phyloP scores from a whole-genome alignment of 768 basidiomycete species.

The Flagelloscypha sp. region DNA sequence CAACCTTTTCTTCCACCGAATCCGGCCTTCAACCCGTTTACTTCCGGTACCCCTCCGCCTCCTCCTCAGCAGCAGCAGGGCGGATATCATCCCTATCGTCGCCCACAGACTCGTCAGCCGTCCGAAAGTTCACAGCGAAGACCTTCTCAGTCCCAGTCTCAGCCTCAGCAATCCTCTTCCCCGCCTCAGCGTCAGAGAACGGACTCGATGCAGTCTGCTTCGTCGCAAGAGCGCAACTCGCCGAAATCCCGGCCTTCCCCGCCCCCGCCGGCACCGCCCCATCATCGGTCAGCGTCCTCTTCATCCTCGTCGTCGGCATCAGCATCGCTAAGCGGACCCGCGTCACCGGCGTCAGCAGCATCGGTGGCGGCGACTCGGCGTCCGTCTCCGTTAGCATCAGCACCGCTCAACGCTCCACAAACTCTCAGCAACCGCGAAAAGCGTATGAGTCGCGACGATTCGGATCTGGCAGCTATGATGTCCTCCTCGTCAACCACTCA shows the following conservation, averaged over 20 bases:
- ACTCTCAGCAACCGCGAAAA: too few relatives aligned
- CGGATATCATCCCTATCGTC: constrained; percentile 79
- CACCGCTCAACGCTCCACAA: constrained; percentile 49
- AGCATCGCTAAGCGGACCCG: constrained; percentile 2
- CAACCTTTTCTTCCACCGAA: too few relatives aligned
- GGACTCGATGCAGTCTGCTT: too few relatives aligned
- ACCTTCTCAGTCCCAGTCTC: constrained; percentile 19
- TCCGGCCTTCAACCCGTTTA: constrained; percentile 52
- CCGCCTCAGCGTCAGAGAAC: too few relatives aligned
- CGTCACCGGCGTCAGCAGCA: too few relatives aligned
- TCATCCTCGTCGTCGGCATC: constrained; percentile 20
- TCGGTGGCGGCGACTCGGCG: too few relatives aligned
- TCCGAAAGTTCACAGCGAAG: constrained; percentile 11
- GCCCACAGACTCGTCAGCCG: constrained; percentile 49
- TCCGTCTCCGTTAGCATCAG: constrained; percentile 68
- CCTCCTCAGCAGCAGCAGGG: constrained; percentile 36
- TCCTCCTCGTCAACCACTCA: constrained; percentile 28
- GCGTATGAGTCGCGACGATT: constrained; percentile 73
- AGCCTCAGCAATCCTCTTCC: constrained; percentile 11
- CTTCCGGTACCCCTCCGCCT: constrained; percentile 63
- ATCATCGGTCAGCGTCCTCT: constrained; percentile 25
- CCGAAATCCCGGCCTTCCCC: constrained; percentile 20
- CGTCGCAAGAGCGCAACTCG: constrained; percentile 10
- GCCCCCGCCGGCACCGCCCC: constrained; percentile 14
- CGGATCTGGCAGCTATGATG: constrained; percentile 52